phyloP scores from a whole-genome alignment of 257 asterid species.

The Ehretia macrophylla region DNA sequence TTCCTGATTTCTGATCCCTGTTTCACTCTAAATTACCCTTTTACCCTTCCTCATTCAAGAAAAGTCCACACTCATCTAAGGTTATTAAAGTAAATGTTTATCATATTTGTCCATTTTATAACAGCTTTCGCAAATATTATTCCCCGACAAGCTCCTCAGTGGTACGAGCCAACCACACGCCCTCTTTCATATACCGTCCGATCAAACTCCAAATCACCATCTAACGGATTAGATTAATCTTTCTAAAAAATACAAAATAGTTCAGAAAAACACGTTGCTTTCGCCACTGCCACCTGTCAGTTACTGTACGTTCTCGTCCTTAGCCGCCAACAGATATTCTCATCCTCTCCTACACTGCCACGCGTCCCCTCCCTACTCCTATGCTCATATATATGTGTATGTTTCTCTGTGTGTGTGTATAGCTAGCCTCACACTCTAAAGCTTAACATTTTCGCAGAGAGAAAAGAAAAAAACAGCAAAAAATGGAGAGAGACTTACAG shows the following conservation, averaged over 20 bases:
- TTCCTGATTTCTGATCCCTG: too few relatives aligned
- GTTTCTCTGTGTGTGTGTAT: too few relatives aligned
- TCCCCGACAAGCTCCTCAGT: not conserved
- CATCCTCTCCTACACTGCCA: slow-evolving; percentile 4
- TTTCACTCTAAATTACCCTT: too few relatives aligned
- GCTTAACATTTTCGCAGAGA: too few relatives aligned
- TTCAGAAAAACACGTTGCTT: not conserved
- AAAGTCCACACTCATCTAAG: too few relatives aligned
- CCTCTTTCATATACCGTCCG: not conserved
- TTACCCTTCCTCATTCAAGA: too few relatives aligned
- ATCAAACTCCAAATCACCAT: not conserved
- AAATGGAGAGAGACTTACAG: slow-evolving; percentile 27
- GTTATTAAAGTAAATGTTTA: too few relatives aligned
- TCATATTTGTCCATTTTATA: too few relatives aligned
- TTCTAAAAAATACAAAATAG: not conserved
- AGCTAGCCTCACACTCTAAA: not conserved
- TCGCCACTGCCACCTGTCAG: slow-evolving; percentile 19
- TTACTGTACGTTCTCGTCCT: not conserved
- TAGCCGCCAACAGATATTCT: not conserved
- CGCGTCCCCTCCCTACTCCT: slow-evolving; percentile 7
- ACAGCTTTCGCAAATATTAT: not conserved
- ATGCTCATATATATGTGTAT: too few relatives aligned
- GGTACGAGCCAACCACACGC: slow-evolving; percentile 4
- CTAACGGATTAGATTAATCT: not conserved
- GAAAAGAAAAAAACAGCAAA: not conserved